Base-by-base conservation (phyloP, 768 basidiomycete species). In the Phlebiopsis gigantea region DNA sequence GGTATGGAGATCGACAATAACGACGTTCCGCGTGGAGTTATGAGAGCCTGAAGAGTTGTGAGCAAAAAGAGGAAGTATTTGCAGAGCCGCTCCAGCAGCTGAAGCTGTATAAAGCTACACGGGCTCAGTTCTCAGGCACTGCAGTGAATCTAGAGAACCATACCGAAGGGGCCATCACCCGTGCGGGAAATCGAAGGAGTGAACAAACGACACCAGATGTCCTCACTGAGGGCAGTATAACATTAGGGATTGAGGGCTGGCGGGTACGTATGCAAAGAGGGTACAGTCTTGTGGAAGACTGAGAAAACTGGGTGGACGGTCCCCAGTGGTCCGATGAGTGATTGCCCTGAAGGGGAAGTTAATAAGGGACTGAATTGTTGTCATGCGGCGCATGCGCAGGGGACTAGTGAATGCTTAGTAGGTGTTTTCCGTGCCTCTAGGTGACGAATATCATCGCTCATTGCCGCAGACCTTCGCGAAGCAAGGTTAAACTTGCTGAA, bases 1-100 rank as follows among this genome's bases (percentile, higher is more conserved):
- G 2, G 82, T 83, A 2, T 76, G 69, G 22, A 84, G 72, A 51
- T 79, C 68, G 57, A 83, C 70, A 39, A 81, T 73, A 45, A 81
- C 77, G 62, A 74, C 68, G 61, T 75, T 76, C 26, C 75, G 54
- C 2, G 58, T 39, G 34, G 8, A 39, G 34, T 39, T 39, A 39
- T 39, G 24, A 19, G 19, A 3, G 44, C n/a, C 19, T 17, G 39
- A 44, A 24, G 29, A 51, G 30, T 15, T 19, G 24, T 29, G 31
- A 4, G 50, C 21, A 7, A 31, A 24, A 10, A 21, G 19, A 8
- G 50, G 30, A 5, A 34, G n/a, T 41, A 41, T 22, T n/a, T 41
- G 34, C 31, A 39, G 14, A n/a, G 50, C n/a, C 24, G 31, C 30
- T 39, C 30, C 50, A 51, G 44, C 44, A 45, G 44, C 44, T 9